Evolutionary conservation across 2,329 filamentous ascomycete genomes (phyloP), one percentile per base, ranked within the genome.

Genomic region (Cladosporium phlei): DNA sequence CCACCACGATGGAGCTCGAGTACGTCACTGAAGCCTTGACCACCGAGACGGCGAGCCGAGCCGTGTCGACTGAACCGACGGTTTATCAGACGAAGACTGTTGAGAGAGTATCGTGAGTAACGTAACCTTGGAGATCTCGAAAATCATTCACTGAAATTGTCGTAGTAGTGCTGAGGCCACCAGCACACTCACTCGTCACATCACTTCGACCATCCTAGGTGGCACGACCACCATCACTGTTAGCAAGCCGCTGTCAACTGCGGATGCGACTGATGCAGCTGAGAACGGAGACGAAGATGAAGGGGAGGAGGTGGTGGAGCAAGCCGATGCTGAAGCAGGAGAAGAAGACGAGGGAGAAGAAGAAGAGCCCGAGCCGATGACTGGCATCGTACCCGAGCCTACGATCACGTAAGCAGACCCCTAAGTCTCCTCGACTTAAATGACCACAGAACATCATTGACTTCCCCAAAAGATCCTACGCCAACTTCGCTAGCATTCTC

Each of bases 1-100:
- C 59, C 0, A 71, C 68, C 5, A 62, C 60, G 2, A 60, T 70
- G 46, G 49, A 66, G 29, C 42, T 68, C 22, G 60, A 66, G 32
- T 69, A 66, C 25, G 56, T 65, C 39, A 66, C 59, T 0, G 64
- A 69, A 39, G 65, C 58, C 2, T 66, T 55, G 11, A 61, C 52
- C 2, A 63, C 59, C 19, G 35, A 47, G 6, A 42, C 50, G 28
- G 35, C 30, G 9, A 50, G 42, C 28, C 56, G 52, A 2, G 50
- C 43, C 2, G 30, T 51, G 3, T 52, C 50, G 2, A 60, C 58
- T 9, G 56, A 46, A 12, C 52, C 57, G 22, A 65, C 61, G 17
- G 58, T 60, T 6, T 60, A 56, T 34, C 38, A 60, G 35, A 65
- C 63, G 4, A 38, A 52, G 32, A 64, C 59, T 20, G 24, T 65